Evolutionary conservation across 805 yeast genomes (phyloP), one percentile per base, ranked within the genome.

Genomic region (Cyberlindnera mrakii): DNA sequence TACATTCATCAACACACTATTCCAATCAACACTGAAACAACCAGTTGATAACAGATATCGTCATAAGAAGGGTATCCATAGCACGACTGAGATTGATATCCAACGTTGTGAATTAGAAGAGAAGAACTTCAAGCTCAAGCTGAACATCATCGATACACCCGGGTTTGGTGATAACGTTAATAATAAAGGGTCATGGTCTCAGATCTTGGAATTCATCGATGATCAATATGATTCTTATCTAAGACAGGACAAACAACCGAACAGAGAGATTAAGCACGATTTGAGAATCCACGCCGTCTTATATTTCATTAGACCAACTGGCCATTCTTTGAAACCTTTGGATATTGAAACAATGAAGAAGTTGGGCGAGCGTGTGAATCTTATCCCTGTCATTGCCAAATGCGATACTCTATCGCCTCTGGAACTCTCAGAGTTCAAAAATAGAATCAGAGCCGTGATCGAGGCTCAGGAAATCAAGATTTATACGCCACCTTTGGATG

Each of bases 171-270:
- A 87, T 61, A 85, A 83, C 62, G 84, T 88, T 51, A 84, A 89
- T 68, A 90, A 89, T 66, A 75, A 74, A 57, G 82, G 84, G 60
- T 74, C 93, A 36, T 88, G 96, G 95, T 82, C 81, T 46, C 88
- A 96, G 32, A 76, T 88, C 53, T 72, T 85, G 47, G 95, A 87
- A 63, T 90, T 87, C 63, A 79, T 90, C 49, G 96, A 89, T 63
- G 95, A 87, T 60, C 96, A 89, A 68, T 93, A 87, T 59, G 89
- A 83, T 57, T 74, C 84, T 19, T 88, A 67, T 62, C 84, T 89
- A 91, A 85, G 85, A 62, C 96, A 86, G 63, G 96, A 89, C 60
- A 93, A 88, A 59, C 98, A 90, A 67, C 98, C 98, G 30, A 64
- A 62, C 40, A 78, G 98, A 64, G 46, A 42, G 2, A 66, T 66